phyloP scores from a whole-genome alignment of 1,139 yeast genomes.

The Scheffersomyces insectosa region DNA sequence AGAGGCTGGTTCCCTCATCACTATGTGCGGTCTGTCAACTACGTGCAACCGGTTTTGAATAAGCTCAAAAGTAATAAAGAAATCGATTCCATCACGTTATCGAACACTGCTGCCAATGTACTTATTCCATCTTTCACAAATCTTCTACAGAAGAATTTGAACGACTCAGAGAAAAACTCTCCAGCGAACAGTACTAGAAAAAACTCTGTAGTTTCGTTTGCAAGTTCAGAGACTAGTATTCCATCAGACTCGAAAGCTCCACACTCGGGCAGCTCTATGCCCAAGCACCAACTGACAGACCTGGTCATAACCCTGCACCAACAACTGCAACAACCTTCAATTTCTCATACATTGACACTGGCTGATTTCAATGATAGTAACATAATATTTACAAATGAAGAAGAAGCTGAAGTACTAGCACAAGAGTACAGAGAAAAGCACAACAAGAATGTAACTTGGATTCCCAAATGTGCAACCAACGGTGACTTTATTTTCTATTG shows the following conservation, averaged over 20 bases:
- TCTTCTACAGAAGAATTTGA: conserved; percentile 37
- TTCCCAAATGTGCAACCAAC: conserved; percentile 56
- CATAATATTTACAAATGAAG: conserved; percentile 23
- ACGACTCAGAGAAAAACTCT: conserved; percentile 32
- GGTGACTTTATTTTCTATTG: conserved; percentile 63
- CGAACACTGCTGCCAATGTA: conserved; percentile 52
- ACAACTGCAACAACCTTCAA: conserved; percentile 6
- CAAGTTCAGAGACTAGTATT: conserved; percentile 40
- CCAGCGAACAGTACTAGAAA: conserved; percentile 40
- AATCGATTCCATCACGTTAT: conserved; percentile 47
- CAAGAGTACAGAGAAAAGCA: conserved; percentile 30
- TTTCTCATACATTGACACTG: conserved; percentile 9
- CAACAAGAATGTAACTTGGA: conserved; percentile 41
- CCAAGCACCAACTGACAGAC: conserved; percentile 2
- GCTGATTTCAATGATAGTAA: conserved; percentile 12
- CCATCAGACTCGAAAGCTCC: conserved; percentile 14
- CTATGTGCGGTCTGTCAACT: conserved; percentile 51
- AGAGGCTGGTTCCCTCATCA: conserved; percentile 81
- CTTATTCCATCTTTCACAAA: conserved; percentile 46
- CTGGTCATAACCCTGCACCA: conserved; percentile 6
- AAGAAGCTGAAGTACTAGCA: conserved; percentile 40
- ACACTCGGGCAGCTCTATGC: not conserved
- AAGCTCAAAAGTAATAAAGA: conserved; percentile 43
- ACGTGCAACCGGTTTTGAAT: conserved; percentile 47
- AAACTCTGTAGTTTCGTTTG: conserved; percentile 51